Base-by-base conservation (phyloP, 768 basidiomycete genomes). In the Hypsizygus marmoreus region DNA sequence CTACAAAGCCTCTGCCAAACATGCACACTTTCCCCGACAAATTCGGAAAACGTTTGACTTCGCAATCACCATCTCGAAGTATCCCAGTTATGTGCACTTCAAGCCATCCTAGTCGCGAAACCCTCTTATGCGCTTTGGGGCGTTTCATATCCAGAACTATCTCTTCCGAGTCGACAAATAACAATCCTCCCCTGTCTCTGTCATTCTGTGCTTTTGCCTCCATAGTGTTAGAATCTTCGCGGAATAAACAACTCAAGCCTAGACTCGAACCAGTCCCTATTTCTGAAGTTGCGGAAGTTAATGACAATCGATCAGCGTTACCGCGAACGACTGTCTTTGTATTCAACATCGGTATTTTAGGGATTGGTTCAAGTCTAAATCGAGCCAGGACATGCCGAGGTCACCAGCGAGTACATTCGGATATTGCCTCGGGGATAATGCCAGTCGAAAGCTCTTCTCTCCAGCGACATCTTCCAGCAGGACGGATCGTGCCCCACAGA, bases 381-480 rank as follows among this genome's bases (percentile, higher is more conserved):
- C n/a, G n/a, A n/a, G n/a, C n/a, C n/a, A n/a, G n/a, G n/a, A n/a
- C n/a, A n/a, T n/a, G 2, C 33, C 17, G n/a, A 28, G 31, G 8
- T 50, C 53, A n/a, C 40, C 45, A 6, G 51, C 51, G 29, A 47
- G 45, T 12, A 39, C 43, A 17, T 54, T 57, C 43, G 45, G 51
- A 38, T 48, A 54, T 38, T 29, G 49, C 37, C 33, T 51, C 13
- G 51, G 51, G 16, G 45, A 8, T 49, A 49, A 36, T 48, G 53
- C 20, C 51, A 55, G 38, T 57, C 53, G 34, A 42, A 42, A 9
- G 53, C 51, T 11, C 53, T 54, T 22, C 31, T 57, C 5, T 42
- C 50, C 11, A 40, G 51, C 25, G 54, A 57, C 24, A 47, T 57
- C n/a, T 57, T 57, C 46, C 22, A 50, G 8, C 49, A 57, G 35